Evolutionary conservation across 2,329 filamentous ascomycete species (phyloP).

Genomic region (Didymella segeticola): DNA sequence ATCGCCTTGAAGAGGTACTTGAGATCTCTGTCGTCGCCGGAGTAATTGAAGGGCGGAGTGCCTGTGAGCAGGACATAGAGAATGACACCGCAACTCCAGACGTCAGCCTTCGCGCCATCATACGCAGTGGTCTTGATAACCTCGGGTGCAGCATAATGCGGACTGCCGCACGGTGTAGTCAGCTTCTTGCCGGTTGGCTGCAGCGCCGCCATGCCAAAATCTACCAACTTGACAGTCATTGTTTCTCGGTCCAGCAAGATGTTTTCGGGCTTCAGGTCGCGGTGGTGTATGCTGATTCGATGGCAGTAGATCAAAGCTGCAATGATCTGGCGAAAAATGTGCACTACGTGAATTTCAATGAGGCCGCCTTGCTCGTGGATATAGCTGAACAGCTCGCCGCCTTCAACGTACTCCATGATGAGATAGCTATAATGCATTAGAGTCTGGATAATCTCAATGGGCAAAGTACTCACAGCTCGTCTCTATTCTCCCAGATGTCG

Average conservation of each 20-base stretch:
- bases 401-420: constrained; percentile 89
- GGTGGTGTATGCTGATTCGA: constrained; percentile 92
- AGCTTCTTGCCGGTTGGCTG: constrained; percentile 81
- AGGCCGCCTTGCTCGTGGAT: constrained; percentile 78
- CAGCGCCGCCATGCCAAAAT: constrained; percentile 97
- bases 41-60: constrained; percentile 75
- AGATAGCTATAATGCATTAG: constrained; percentile 71
- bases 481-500: constrained; percentile 97
- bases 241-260: constrained; percentile 78
- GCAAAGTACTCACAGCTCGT: constrained; percentile 75
- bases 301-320: constrained; percentile 92
- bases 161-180: constrained; percentile 91
- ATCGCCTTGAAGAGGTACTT: constrained; percentile 67
- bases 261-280: constrained; percentile 96
- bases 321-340: constrained; percentile 91
- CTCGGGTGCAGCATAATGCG: constrained; percentile 95
- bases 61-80: constrained; percentile 87
- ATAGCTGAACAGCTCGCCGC: constrained; percentile 85
- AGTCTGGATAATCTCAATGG: too few species aligned
- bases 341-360: constrained; percentile 79
- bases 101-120: constrained; percentile 83
- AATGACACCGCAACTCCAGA: constrained; percentile 84
- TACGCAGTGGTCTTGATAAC: constrained; percentile 80
- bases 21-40: constrained; percentile 59
- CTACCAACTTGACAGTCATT: constrained; percentile 87